These are phyloP conservation scores for Tieghemostelium lacteum DNA, from an alignment of 78 protist species.

Conservation along the genomic window DNA sequence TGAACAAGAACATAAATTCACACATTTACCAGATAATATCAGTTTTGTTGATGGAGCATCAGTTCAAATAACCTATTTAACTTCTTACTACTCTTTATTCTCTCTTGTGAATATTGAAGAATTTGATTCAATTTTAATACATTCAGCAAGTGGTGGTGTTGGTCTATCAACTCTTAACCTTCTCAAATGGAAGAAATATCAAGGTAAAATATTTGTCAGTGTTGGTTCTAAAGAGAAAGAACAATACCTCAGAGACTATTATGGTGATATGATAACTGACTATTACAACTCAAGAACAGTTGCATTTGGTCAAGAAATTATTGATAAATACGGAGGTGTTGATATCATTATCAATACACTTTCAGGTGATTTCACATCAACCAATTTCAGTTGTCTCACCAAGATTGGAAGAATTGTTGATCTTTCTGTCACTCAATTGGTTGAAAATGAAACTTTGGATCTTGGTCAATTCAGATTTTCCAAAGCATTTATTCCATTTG, in stretches of 20 bases:
- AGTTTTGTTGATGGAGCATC: constrained; percentile 12
- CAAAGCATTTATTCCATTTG: constrained; percentile 3
- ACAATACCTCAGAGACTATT: not conserved
- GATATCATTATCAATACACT: constrained; percentile 64
- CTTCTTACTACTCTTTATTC: not conserved
- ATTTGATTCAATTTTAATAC: constrained; percentile 11
- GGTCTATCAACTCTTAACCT: constrained; percentile 82
- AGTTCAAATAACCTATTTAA: not conserved
- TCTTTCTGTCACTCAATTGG: constrained; percentile 50
- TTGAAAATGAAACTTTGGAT: not conserved
- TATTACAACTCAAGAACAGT: not conserved
- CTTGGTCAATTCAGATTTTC: not conserved
- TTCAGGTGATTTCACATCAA: not conserved
- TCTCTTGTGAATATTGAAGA: not conserved
- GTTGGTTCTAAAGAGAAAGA: constrained; percentile 29
- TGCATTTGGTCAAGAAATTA: constrained; percentile 8
- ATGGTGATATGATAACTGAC: constrained; percentile 54
- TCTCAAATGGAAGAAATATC: constrained; percentile 52
- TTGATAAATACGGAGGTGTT: constrained; percentile 57
- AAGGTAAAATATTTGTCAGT: not conserved
- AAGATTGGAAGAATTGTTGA: constrained; percentile 60
- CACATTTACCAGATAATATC: not conserved
- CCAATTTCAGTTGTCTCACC: constrained; percentile 5
- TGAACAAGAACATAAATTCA: not conserved
- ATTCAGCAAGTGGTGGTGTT: constrained; percentile 19